These are phyloP conservation scores for Hermanozyma aechmeae DNA, from an alignment of 805 yeast species.

Conservation along the genomic window DNA sequence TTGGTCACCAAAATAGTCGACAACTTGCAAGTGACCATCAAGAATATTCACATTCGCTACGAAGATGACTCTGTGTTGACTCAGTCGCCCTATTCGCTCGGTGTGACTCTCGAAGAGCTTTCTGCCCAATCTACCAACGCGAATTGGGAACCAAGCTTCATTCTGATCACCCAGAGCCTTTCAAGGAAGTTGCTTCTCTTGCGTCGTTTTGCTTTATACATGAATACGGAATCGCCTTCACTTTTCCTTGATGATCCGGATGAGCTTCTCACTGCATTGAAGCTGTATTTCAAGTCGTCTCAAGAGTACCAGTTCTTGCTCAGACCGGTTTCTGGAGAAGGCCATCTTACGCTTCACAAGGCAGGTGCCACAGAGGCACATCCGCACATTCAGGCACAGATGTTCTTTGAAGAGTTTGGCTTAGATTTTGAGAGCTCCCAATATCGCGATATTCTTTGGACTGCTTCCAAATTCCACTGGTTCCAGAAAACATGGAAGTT, in stretches of 20 bases:
- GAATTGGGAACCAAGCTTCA: conserved; percentile 77
- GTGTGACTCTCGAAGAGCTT: conserved; percentile 73
- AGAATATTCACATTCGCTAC: conserved; percentile 84
- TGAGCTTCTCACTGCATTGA: conserved; percentile 39
- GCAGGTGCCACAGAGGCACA: conserved; percentile 55
- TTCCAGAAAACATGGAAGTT: conserved; percentile 68
- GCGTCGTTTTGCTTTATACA: conserved; percentile 67
- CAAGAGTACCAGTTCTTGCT: conserved; percentile 46
- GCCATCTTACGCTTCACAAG: conserved; percentile 75
- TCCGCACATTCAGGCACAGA: conserved; percentile 66
- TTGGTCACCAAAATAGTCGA: conserved; percentile 85
- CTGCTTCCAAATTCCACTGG: conserved; percentile 76
- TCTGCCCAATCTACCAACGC: conserved; percentile 88
- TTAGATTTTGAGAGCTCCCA: conserved; percentile 77
- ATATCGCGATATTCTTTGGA: conserved; percentile 71
- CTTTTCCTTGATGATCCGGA: conserved; percentile 40
- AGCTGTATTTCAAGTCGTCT: conserved; percentile 23
- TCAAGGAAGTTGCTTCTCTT: conserved; percentile 74
- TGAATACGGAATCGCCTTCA: conserved; percentile 61
- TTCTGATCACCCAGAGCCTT: conserved; percentile 54
- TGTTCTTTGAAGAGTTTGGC: conserved; percentile 85
- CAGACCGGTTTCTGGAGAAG: conserved; percentile 84
- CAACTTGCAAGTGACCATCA: conserved; percentile 83
- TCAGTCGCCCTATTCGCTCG: conserved; percentile 69
- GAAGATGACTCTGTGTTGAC: conserved; percentile 74